A percentile compares a stretch with the other conserved stretches of the same genome.
These are phyloP conservation scores for Starmerella floris DNA, from an alignment of 805 yeast species.

Conservation along the genomic window DNA sequence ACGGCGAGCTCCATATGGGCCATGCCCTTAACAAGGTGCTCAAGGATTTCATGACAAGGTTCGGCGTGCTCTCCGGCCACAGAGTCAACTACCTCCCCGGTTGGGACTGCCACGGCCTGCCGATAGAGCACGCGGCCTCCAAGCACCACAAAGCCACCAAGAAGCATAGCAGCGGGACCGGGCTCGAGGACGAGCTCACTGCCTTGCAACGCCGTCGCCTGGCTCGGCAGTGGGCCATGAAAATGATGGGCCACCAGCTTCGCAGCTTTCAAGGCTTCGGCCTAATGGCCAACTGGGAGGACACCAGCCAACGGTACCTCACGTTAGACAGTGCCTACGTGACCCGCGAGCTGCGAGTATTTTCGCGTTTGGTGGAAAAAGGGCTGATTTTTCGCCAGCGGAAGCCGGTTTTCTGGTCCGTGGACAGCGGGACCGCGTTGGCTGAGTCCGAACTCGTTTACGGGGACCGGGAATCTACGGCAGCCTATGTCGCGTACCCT, in stretches of 20 bases:
- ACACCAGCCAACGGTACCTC: slow-evolving; percentile 35
- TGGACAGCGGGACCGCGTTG: slow-evolving; percentile 82
- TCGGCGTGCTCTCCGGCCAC: slow-evolving; percentile 48
- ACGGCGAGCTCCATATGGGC: slow-evolving; percentile 82
- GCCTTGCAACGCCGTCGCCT: slow-evolving; percentile 41
- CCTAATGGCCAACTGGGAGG: slow-evolving; percentile 72
- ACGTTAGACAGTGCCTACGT: slow-evolving; percentile 67
- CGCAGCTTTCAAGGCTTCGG: slow-evolving; percentile 54
- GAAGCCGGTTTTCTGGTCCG: slow-evolving; percentile 96
- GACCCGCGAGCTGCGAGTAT: slow-evolving; percentile 56
- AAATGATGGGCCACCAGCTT: slow-evolving; percentile 51
- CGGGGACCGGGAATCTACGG: slow-evolving; percentile 36
- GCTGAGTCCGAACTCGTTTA: slow-evolving; percentile 96
- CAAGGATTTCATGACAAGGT: slow-evolving; percentile 74
- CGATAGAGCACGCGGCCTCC: slow-evolving; percentile 81
- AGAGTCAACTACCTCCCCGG: slow-evolving; percentile 73
- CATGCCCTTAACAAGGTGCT: slow-evolving; percentile 83
- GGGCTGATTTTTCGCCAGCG: slow-evolving; percentile 69
- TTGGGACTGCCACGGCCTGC: slow-evolving; percentile 98
- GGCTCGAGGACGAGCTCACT: slow-evolving; percentile 24
- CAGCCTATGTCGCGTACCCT: slow-evolving; percentile 13
- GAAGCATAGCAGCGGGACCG: not conserved
- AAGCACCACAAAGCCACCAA: slow-evolving; percentile 21
- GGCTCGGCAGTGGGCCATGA: slow-evolving; percentile 57
- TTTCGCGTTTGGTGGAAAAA: slow-evolving; percentile 47